phyloP scores from a whole-genome alignment of 2,329 filamentous ascomycete genomes.

The Colletotrichum godetiae region DNA sequence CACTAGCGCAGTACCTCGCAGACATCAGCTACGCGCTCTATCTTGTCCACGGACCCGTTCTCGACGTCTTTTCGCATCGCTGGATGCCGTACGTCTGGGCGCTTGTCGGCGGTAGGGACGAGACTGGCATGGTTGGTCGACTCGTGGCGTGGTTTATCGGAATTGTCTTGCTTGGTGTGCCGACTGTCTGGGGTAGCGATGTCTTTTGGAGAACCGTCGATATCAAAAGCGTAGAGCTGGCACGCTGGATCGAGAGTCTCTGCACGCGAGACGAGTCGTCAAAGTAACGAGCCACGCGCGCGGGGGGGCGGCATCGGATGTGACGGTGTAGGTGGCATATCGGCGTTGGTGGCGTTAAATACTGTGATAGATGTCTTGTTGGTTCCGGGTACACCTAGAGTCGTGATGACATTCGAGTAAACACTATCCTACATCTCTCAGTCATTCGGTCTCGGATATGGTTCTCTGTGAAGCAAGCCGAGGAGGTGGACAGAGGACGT shows the following conservation, averaged over 20 bases:
- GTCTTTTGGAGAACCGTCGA: constrained; percentile 70
- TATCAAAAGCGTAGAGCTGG: constrained; percentile 55
- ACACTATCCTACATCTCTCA: not conserved
- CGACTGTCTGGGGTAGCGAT: constrained; percentile 66
- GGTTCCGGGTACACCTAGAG: constrained; percentile 5
- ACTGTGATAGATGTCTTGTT: constrained; percentile 10
- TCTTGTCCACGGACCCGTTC: constrained; percentile 65
- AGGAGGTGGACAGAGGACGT: not conserved
- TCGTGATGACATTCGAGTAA: not conserved
- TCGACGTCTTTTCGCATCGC: constrained; percentile 49
- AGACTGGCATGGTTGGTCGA: constrained; percentile 47
- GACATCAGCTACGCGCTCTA: constrained; percentile 69
- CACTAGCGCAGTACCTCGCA: constrained; percentile 65
- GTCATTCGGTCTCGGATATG: not conserved
- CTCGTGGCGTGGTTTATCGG: constrained; percentile 51
- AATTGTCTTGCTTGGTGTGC: constrained; percentile 46
- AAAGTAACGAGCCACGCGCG: not conserved
- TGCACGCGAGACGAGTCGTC: constrained; percentile 31
- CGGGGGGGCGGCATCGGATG: not conserved
- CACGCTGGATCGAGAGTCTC: constrained; percentile 58
- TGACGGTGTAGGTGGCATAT: not conserved
- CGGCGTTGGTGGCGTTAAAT: constrained; percentile 3
- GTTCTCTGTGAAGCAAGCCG: not conserved
- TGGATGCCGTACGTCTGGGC: constrained; percentile 34
- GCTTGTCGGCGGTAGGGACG: constrained; percentile 45